These are phyloP conservation scores for Moesziomyces antarcticus DNA, from an alignment of 1,284 basidiomycete genomes.

Conservation along the genomic window DNA sequence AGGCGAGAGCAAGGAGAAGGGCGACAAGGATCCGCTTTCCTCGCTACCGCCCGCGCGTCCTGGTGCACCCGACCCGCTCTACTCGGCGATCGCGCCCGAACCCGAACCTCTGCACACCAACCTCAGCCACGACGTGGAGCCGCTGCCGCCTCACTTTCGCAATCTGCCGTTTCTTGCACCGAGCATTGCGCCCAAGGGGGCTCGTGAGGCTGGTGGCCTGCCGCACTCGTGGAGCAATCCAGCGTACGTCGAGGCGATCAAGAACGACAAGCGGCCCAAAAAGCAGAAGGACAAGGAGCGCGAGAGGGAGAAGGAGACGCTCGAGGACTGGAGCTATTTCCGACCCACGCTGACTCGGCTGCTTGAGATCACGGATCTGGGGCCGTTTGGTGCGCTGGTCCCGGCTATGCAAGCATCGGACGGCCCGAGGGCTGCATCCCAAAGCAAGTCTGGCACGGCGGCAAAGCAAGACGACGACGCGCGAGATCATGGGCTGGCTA, in stretches of 20 bases:
- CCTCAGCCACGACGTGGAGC: constrained; percentile 34
- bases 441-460: constrained; percentile 8
- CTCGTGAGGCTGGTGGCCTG: not conserved
- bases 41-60: constrained; percentile 34
- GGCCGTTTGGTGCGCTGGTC: constrained; percentile 24
- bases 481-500: constrained; percentile 6
- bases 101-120: constrained; percentile 24
- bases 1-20: constrained; percentile 29
- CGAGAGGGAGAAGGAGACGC: constrained; percentile 56
- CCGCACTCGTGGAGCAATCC: constrained; percentile 40
- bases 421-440: not conserved
- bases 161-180: constrained; percentile 42
- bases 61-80: constrained; percentile 43
- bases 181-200: constrained; percentile 7
- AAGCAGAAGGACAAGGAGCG: constrained; percentile 55
- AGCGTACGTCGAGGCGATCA: constrained; percentile 43
- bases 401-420: constrained; percentile 1
- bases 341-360: constrained; percentile 50
- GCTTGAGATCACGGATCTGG: constrained; percentile 49
- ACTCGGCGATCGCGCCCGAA: constrained; percentile 40
- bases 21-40: constrained; percentile 45
- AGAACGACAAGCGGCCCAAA: constrained; percentile 51
- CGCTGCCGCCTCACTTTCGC: constrained; percentile 35
- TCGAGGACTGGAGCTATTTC: constrained; percentile 60
- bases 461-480: not conserved